phyloP scores from a whole-genome alignment of 176 grass and related monocot species.

The Aechmea fasciata region DNA sequence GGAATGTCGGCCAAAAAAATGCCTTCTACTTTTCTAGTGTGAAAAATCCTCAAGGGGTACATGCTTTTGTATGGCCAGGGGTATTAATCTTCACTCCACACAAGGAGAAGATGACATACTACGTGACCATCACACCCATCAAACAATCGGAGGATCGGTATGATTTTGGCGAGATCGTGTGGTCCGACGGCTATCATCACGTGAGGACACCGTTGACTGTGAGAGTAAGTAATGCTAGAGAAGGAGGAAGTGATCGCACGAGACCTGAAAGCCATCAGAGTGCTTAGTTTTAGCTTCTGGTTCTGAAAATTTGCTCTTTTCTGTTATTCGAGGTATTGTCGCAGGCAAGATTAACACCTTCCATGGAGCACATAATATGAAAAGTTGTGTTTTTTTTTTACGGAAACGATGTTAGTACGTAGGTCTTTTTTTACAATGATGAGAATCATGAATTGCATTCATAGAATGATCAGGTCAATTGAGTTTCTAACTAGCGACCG shows the following conservation, averaged over 20 bases:
- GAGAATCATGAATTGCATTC: too few relatives aligned
- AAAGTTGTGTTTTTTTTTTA: too few relatives aligned
- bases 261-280: conserved; percentile 5
- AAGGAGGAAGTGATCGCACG: not conserved
- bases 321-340: not conserved
- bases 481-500: too few relatives aligned
- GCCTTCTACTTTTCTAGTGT: conserved; percentile 39
- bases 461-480: too few relatives aligned
- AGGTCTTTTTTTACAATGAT: too few relatives aligned
- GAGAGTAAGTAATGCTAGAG: conserved; percentile 41
- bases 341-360: too few relatives aligned
- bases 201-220: conserved; percentile 73
- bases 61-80: conserved; percentile 46
- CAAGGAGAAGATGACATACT: conserved; percentile 35
- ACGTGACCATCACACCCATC: conserved; percentile 49
- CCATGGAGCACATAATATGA: too few relatives aligned
- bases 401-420: too few relatives aligned
- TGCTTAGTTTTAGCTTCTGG: conserved; percentile 9
- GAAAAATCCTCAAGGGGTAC: conserved; percentile 41
- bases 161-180: conserved; percentile 75
- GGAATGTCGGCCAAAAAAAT: conserved; percentile 45
- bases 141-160: conserved; percentile 55
- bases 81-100: conserved; percentile 32
- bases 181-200: conserved; percentile 74
- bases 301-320: too few relatives aligned